Conservation (phyloP, 768 basidiomycete species). For the Tulasnella sp. region DNA sequence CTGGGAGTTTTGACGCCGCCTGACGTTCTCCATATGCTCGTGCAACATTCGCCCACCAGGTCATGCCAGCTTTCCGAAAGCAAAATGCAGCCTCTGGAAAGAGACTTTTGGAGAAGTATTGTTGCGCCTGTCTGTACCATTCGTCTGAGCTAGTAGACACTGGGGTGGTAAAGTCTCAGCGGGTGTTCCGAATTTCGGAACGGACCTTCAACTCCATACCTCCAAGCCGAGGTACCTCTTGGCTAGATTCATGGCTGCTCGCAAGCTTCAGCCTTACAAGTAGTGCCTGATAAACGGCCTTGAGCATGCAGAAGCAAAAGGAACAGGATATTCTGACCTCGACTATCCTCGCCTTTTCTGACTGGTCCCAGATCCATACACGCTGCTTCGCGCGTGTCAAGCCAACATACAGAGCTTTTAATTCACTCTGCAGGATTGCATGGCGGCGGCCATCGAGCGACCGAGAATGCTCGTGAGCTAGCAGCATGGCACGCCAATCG, state of each 20-base stretch:
- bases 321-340: too few species aligned
- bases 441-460: not conserved
- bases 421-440: constrained; percentile 9
- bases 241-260: too few species aligned
- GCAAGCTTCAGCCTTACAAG: too few species aligned
- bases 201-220: too few species aligned
- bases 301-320: too few species aligned
- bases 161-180: too few species aligned
- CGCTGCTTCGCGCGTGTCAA: constrained; percentile 14
- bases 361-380: constrained; percentile 25
- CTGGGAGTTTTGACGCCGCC: not conserved
- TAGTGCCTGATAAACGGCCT: too few species aligned
- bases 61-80: not conserved
- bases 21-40: constrained; percentile 13
- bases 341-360: not conserved
- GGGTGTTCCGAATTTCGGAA: too few species aligned
- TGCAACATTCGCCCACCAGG: not conserved
- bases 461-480: not conserved
- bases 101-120: constrained; percentile 2
- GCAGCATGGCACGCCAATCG: constrained; percentile 51
- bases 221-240: too few species aligned
- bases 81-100: not conserved
- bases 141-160: not conserved
- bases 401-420: constrained; percentile 27
- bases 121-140: not conserved